A percentile compares a stretch with the other conserved stretches of the same genome.
phyloP scores from a whole-genome alignment of 768 basidiomycete species.

The Naganishia onofrii region DNA sequence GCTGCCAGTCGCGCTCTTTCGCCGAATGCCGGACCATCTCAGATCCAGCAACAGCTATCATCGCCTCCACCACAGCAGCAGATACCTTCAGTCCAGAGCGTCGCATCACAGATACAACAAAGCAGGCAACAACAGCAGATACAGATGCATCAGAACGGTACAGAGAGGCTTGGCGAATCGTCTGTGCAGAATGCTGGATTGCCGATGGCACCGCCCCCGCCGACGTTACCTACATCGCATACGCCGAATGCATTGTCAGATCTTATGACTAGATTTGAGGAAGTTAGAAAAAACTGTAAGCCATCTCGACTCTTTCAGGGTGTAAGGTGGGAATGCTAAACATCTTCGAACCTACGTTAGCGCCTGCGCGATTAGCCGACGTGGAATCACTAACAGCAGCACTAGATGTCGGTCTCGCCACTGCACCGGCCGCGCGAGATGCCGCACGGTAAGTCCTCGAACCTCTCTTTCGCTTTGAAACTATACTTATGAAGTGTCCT shows the following conservation, averaged over 20 bases:
- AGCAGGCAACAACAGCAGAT: conserved; percentile 33
- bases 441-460: conserved; percentile 73
- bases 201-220: background rate
- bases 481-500: background rate
- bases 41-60: conserved; percentile 24
- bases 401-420: conserved; percentile 84
- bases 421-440: conserved; percentile 86
- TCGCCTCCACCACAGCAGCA: conserved; percentile 46
- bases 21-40: conserved; percentile 49
- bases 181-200: background rate
- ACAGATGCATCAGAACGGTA: conserved; percentile 10
- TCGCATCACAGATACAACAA: conserved; percentile 19
- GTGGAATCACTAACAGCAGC: conserved; percentile 87
- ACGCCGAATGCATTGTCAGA: conserved; percentile 63
- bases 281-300: conserved; percentile 89
- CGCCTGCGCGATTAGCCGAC: conserved; percentile 57
- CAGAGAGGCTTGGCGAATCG: background rate
- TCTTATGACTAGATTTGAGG: conserved; percentile 89
- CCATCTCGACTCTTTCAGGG: background rate
- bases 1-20: conserved; percentile 58
- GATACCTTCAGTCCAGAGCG: conserved; percentile 12
- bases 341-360: conserved; percentile 22
- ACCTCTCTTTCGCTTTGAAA: background rate
- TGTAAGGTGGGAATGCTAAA: background rate
- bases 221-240: conserved; percentile 12